Evolutionary conservation across 2,329 filamentous ascomycete species (phyloP), one percentile per base, ranked within the genome.

Genomic region (Neocatenulostroma microsporum): DNA sequence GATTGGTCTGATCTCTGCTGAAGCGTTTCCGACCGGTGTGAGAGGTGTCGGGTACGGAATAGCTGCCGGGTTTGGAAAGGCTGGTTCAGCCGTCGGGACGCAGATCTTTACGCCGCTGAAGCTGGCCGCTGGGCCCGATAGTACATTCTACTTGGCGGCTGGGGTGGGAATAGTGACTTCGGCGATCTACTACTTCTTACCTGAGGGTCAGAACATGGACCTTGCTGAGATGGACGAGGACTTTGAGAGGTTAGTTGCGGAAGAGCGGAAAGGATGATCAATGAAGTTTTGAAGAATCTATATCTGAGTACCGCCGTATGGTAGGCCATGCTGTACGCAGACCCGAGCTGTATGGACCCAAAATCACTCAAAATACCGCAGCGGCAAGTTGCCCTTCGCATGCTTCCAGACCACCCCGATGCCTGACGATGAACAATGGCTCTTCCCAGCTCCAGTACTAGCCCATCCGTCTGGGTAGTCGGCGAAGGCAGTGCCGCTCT

Each of bases 11-110:
- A 49, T 73, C 5, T 70, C 66, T 0, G 70, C 66, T 0, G 71
- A 74, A 48, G 61, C 64, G 2, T 73, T 70, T 41, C 65, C 70
- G 0, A 74, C 70, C 2, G 66, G 66, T n/a, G 67, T 72, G 1
- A 57, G 70, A 8, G 70, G 70, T 1, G 68, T 64, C 7, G 69
- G 67, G 29, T 72, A 72, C 35, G 70, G 69, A 1, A 47, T 73
- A n/a, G 66, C 65, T 2, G 69, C 70, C 1, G 71, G 68, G 0
- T 47, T 73, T 19, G 70, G 70, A 2, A 73, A 74, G 42, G 61
- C 68, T 0, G 70, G 70, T 0, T 70, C 69, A 0, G 70, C 70
- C 0, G 46, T 74, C 4, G 70, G 70, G 0, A 73, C 68, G 1
- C 62, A 73, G 37, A 69, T 40, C 18, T 47, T 47, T 19, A 67